Conservation (phyloP, 1,284 basidiomycete genomes). For the Lentinus polychrous region DNA sequence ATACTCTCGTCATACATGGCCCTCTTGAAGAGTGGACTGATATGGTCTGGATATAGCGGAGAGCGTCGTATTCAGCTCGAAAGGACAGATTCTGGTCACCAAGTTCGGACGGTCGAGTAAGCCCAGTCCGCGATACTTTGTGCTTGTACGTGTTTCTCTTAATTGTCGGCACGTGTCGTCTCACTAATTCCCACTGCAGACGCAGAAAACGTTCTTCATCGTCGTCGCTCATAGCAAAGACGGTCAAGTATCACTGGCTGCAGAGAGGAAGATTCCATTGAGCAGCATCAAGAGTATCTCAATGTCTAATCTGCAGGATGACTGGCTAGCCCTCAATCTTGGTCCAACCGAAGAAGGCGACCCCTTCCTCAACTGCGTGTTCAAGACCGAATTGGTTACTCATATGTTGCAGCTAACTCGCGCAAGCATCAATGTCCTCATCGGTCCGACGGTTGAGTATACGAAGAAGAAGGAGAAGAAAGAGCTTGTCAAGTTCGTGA, state of each 20-base stretch:
- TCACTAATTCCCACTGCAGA: slow-evolving; percentile 44
- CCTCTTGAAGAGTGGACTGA: slow-evolving; percentile 7
- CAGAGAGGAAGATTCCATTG: slow-evolving; percentile 89
- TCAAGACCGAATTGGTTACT: slow-evolving; percentile 94
- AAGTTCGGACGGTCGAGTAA: slow-evolving; percentile 88
- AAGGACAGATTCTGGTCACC: slow-evolving; percentile 81
- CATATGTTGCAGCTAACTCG: slow-evolving; percentile 80
- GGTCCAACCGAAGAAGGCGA: slow-evolving; percentile 89
- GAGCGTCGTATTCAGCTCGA: slow-evolving; percentile 82
- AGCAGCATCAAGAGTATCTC: slow-evolving; percentile 82
- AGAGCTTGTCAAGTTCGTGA: slow-evolving; percentile 81
- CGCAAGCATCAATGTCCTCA: slow-evolving; percentile 68
- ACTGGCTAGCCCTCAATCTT: slow-evolving; percentile 85
- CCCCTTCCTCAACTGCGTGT: slow-evolving; percentile 83
- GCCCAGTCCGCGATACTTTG: slow-evolving; percentile 85
- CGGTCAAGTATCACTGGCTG: slow-evolving; percentile 50
- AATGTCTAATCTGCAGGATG: slow-evolving; percentile 88
- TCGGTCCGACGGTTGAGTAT: slow-evolving; percentile 81
- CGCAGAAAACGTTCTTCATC: slow-evolving; percentile 86
- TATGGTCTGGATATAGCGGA: slow-evolving; percentile 42
- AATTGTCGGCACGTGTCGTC: background rate
- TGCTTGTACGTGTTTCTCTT: slow-evolving; percentile 57
- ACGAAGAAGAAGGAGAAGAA: slow-evolving; percentile 98
- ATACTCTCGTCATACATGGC: background rate
- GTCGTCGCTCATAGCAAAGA: slow-evolving; percentile 67